Conservation (phyloP, 495 filamentous ascomycete genomes). For the Xylaria curta region DNA sequence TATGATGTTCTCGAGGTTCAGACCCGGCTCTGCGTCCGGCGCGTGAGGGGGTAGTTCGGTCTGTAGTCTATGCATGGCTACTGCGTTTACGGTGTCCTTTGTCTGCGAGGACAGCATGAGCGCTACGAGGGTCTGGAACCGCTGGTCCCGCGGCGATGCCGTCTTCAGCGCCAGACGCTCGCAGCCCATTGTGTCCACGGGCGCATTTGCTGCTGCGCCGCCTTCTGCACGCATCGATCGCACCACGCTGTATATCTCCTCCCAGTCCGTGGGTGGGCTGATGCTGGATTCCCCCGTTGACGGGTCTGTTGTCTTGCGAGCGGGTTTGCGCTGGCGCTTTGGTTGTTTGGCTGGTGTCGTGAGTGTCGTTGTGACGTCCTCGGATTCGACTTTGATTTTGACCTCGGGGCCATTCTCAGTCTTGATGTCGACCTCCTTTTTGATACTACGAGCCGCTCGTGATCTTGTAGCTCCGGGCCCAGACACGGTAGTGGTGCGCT, state of each 20-base stretch:
- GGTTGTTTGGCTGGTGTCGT: constrained; percentile 30
- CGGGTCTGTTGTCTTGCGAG: constrained; percentile 65
- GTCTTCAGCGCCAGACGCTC: constrained; percentile 70
- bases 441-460: constrained; percentile 29
- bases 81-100: constrained; percentile 91
- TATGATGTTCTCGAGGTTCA: constrained; percentile 83
- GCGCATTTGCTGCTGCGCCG: constrained; percentile 68
- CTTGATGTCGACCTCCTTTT: constrained; percentile 30
- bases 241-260: constrained; percentile 77
- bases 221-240: constrained; percentile 76
- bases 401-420: constrained; percentile 17
- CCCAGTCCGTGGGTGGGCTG: constrained; percentile 81
- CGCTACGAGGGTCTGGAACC: constrained; percentile 90
- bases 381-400: constrained; percentile 20
- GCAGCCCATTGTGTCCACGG: constrained; percentile 98
- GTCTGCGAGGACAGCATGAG: constrained; percentile 98
- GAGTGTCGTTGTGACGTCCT: constrained; percentile 15
- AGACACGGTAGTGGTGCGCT: constrained; percentile 45
- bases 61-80: constrained; percentile 80
- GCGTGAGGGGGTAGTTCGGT: constrained; percentile 64
- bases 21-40: constrained; percentile 46
- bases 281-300: constrained; percentile 60
- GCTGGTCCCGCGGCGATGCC: constrained; percentile 65
- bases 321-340: constrained; percentile 65
- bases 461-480: constrained; percentile 26